Evolutionary conservation across 2,329 filamentous ascomycete species (phyloP).

Genomic region (Fusarium devonianum): DNA sequence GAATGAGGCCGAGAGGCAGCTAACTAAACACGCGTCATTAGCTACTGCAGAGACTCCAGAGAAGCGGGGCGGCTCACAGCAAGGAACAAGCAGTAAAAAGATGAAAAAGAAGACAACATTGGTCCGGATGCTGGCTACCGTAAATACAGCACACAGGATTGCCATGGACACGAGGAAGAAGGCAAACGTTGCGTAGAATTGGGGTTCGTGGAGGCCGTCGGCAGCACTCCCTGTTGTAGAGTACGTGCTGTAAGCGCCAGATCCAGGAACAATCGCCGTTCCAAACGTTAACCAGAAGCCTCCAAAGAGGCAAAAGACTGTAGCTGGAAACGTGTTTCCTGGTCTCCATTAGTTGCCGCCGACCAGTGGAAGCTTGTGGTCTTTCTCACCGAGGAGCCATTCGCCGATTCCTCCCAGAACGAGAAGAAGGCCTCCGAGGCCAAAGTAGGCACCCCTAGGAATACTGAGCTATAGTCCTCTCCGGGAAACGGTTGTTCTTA

Average conservation of each 20-base stretch:
- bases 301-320: conserved; percentile 58
- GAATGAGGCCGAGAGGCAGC: conserved; percentile 43
- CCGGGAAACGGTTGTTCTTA: background rate
- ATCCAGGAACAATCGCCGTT: conserved; percentile 57
- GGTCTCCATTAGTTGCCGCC: background rate
- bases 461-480: background rate
- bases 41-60: no score
- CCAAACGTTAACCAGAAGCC: conserved; percentile 61
- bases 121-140: conserved; percentile 70
- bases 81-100: conserved; percentile 61
- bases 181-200: conserved; percentile 58
- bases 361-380: accelerated
- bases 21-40: conserved; percentile 25
- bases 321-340: conserved; percentile 61
- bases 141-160: conserved; percentile 65
- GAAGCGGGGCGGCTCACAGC: conserved; percentile 33
- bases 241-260: conserved; percentile 53
- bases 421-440: conserved; percentile 55
- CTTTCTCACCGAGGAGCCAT: conserved; percentile 52
- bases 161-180: conserved; percentile 70
- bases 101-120: conserved; percentile 70
- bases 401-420: conserved; percentile 57
- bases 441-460: conserved; percentile 49
- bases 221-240: conserved; percentile 41
- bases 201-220: conserved; percentile 50